These are phyloP conservation scores for Balakata baccata DNA, from an alignment of 345 rosid genomes.

Conservation along the genomic window DNA sequence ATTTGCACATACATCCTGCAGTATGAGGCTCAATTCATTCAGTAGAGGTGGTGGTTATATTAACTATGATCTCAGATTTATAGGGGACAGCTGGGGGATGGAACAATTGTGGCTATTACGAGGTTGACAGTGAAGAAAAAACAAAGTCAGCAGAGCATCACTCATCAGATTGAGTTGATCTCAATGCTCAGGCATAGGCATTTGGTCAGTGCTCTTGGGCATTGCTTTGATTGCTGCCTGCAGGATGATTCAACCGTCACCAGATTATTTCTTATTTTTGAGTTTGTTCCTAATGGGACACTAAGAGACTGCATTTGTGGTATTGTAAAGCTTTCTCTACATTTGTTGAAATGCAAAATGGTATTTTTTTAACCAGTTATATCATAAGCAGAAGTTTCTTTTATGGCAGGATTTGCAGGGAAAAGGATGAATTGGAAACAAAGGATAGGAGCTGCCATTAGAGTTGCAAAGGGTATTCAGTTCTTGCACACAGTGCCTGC, in stretches of 20 bases:
- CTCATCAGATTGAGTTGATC: slow-evolving; percentile 44
- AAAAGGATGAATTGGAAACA: slow-evolving; percentile 43
- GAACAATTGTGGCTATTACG: slow-evolving; percentile 38
- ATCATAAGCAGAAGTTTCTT: too few relatives aligned
- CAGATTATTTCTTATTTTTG: slow-evolving; percentile 45
- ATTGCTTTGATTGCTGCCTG: slow-evolving; percentile 43
- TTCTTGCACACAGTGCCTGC: slow-evolving; percentile 64
- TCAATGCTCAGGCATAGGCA: slow-evolving; percentile 57
- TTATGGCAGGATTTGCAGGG: slow-evolving; percentile 19
- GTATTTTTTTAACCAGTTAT: too few relatives aligned
- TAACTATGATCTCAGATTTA: slow-evolving; percentile 38
- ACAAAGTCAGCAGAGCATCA: slow-evolving; percentile 32
- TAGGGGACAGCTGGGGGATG: slow-evolving; percentile 44
- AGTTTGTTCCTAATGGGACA: slow-evolving; percentile 40
- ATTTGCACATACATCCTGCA: background rate
- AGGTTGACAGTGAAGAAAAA: slow-evolving; percentile 41
- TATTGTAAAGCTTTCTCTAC: background rate
- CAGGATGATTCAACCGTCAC: slow-evolving; percentile 37
- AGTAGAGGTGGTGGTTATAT: background rate
- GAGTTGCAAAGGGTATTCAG: slow-evolving; percentile 50
- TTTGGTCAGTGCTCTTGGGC: slow-evolving; percentile 62
- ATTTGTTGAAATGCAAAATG: too few relatives aligned
- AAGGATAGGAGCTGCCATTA: slow-evolving; percentile 47
- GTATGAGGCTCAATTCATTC: too few relatives aligned
- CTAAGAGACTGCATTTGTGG: slow-evolving; percentile 46